These are phyloP conservation scores for Mortierella hygrophila DNA, from an alignment of 192 early-diverging fungal species.

Conservation along the genomic window DNA sequence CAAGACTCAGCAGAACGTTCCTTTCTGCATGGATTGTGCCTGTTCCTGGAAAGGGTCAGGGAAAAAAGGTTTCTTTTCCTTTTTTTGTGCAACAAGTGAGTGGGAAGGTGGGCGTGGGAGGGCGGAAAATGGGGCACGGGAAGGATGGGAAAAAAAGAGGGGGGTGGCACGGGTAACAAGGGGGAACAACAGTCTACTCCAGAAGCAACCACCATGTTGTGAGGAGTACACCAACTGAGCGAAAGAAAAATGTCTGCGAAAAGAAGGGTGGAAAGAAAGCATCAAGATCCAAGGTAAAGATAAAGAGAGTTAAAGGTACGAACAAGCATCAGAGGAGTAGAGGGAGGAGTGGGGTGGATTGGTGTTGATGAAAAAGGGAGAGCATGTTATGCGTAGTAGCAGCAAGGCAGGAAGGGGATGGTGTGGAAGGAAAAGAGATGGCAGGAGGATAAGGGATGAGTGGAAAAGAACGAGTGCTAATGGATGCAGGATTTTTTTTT, in stretches of 20 bases:
- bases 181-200: slow-evolving; percentile 6
- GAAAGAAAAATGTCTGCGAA: not conserved
- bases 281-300: not conserved
- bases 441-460: not conserved
- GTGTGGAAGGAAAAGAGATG: not conserved
- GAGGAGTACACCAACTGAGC: not conserved
- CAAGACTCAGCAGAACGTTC: not conserved
- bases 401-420: not conserved
- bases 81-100: not conserved
- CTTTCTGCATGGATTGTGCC: not conserved
- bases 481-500: slow-evolving; percentile 2
- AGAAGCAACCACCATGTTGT: not conserved
- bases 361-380: not conserved
- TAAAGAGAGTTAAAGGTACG: not conserved
- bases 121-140: not conserved
- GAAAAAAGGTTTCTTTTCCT: not conserved
- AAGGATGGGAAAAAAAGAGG: not conserved
- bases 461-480: not conserved
- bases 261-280: slow-evolving; percentile 1
- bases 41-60: not conserved
- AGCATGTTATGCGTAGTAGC: too few species aligned
- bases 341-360: not conserved
- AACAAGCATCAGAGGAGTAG: not conserved
- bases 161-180: not conserved
- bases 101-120: not conserved